phyloP scores from a whole-genome alignment of 2,329 filamentous ascomycete genomes.

The Pseudogymnoascus sp. region DNA sequence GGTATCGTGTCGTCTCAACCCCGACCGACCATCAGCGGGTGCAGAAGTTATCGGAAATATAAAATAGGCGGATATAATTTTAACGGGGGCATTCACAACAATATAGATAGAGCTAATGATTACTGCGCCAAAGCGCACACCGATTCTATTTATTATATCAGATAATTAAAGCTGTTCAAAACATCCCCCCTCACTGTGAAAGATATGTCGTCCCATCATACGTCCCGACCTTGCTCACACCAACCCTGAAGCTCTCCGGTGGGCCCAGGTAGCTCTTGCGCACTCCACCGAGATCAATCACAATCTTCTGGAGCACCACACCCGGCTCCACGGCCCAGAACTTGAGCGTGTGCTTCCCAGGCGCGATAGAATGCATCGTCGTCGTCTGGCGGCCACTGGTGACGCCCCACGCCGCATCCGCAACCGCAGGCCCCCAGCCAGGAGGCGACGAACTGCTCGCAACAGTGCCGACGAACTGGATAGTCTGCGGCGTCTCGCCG shows the following conservation, averaged over 20 bases:
- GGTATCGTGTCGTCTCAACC: neutral
- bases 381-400: slow-evolving; percentile 17
- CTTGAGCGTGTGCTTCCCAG: slow-evolving; percentile 26
- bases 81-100: neutral
- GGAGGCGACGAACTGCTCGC: slow-evolving; percentile 19
- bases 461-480: slow-evolving; percentile 26
- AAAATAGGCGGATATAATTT: neutral
- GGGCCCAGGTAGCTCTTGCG: slow-evolving; percentile 35
- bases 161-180: neutral
- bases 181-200: neutral
- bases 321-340: slow-evolving; percentile 32
- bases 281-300: slow-evolving; percentile 35
- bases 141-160: slow-evolving; percentile 4
- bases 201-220: slow-evolving; percentile 4
- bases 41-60: neutral
- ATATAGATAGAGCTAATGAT: neutral
- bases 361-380: slow-evolving; percentile 22
- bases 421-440: slow-evolving; percentile 18
- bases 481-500: slow-evolving; percentile 28
- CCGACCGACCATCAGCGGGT: neutral
- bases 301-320: slow-evolving; percentile 34
- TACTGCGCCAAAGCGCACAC: neutral
- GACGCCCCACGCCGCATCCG: slow-evolving; percentile 23
- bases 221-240: slow-evolving; percentile 10
- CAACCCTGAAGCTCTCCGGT: slow-evolving; percentile 29